Evolutionary conservation across 495 filamentous ascomycete species (phyloP).

Genomic region (Penicillium maclennaniae): DNA sequence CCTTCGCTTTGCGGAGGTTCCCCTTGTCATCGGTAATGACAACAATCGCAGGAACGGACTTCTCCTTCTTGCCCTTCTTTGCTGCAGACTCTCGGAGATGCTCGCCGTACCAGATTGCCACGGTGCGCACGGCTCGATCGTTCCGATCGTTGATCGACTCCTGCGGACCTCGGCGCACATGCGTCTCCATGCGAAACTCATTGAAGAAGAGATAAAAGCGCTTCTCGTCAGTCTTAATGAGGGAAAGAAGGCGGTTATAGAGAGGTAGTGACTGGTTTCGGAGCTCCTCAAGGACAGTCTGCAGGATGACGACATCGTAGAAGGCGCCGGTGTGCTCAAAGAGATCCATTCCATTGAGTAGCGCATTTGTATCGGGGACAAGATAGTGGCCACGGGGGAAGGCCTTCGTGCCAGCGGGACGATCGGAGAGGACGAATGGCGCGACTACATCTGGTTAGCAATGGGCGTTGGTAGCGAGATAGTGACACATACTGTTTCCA

Average conservation of each 20-base stretch:
- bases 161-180: constrained; percentile 66
- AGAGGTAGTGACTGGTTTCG: constrained; percentile 89
- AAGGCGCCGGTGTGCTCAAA: constrained; percentile 91
- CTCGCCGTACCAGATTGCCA: constrained; percentile 82
- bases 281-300: constrained; percentile 94
- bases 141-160: constrained; percentile 97
- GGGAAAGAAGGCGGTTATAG: constrained; percentile 84
- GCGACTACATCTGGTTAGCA: constrained; percentile 51
- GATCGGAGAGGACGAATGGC: constrained; percentile 83
- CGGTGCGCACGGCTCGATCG: constrained; percentile 82
- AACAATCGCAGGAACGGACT: constrained; percentile 69
- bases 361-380: constrained; percentile 92
- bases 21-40: constrained; percentile 92
- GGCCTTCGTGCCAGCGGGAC: constrained; percentile 73
- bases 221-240: constrained; percentile 93
- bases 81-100: constrained; percentile 61
- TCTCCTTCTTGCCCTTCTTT: constrained; percentile 52
- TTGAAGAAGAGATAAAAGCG: constrained; percentile 99
- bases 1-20: constrained; percentile 77
- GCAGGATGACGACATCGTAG: constrained; percentile 90
- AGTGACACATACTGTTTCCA: constrained; percentile 57
- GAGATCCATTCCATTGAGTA: constrained; percentile 92
- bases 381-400: constrained; percentile 91
- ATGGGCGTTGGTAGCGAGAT: not conserved
- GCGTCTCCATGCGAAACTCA: constrained; percentile 90